These are phyloP conservation scores for Xylaria arbuscula DNA, from an alignment of 2,329 filamentous ascomycete species.

Conservation along the genomic window DNA sequence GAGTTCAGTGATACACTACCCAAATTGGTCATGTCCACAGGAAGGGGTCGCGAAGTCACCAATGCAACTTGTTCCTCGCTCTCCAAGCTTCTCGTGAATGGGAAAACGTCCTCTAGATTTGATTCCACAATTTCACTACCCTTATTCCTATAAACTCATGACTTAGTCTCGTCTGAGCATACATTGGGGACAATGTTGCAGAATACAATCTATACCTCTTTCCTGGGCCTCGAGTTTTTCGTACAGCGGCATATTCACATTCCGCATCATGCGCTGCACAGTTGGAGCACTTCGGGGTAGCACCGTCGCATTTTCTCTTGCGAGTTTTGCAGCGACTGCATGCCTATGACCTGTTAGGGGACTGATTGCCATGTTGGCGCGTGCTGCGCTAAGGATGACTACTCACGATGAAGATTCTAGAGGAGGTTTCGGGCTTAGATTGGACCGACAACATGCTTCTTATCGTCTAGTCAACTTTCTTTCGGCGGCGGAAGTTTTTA, in stretches of 20 bases:
- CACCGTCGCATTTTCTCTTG: conserved; percentile 33
- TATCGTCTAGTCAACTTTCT: not conserved
- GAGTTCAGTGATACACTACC: not conserved
- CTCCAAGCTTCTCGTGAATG: not conserved
- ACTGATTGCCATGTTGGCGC: not conserved
- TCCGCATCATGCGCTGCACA: conserved; percentile 30
- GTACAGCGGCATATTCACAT: conserved; percentile 29
- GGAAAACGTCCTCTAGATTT: not conserved
- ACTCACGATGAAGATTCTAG: conserved; percentile 32
- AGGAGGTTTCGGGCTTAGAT: not conserved
- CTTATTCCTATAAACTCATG: conserved; percentile 8
- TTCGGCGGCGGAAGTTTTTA: not conserved
- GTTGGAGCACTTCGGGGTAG: conserved; percentile 29
- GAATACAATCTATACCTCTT: conserved; percentile 25
- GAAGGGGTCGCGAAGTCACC: not conserved
- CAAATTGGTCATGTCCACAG: not conserved
- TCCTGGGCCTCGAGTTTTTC: conserved; percentile 31
- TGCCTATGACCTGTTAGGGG: conserved; percentile 22
- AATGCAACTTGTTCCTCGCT: not conserved
- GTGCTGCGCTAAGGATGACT: not conserved
- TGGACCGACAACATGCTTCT: conserved; percentile 8
- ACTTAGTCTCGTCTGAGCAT: not conserved
- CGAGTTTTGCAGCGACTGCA: conserved; percentile 33
- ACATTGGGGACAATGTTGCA: not conserved
- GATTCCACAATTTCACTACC: not conserved